Evolutionary conservation across 2,329 filamentous ascomycete species (phyloP), one percentile per base, ranked within the genome.

Genomic region (Trichophyton benhamiae): DNA sequence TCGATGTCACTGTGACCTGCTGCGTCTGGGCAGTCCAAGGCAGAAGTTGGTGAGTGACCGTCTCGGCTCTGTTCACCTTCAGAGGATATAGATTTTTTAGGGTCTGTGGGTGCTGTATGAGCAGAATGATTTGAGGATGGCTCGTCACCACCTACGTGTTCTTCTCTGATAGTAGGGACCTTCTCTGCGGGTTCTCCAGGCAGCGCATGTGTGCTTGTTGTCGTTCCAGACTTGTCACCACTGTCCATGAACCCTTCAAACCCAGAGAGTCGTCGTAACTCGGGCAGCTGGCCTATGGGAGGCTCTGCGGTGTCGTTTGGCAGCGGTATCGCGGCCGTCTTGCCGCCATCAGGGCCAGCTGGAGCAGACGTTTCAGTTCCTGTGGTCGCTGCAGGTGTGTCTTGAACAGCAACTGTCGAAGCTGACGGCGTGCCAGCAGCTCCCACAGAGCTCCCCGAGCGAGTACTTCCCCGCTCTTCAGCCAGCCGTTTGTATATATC

Each of bases 401-500:
- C 22, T 25, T 25, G n/a, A 13, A 17, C 3, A 20, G 44, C n/a
- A 17, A 5, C 8, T 3, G 8, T 22, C 17, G 48, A 27, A 27
- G 20, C 22, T 13, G 48, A 53, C 48, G 48, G 48, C 48, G 46
- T 22, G 17, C 46, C 46, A 22, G 17, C 46, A 5, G 46, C 46
- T 13, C 20, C 20, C 11, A 17, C 46, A 44, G 41, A 17, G 41
- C 15, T 44, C 41, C 41, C 41, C 17, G 41, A 44, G 3, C n/a
- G 41, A 11, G 82, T 79, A 65, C 76, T 80, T 64, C 82, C 78
- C 60, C 79, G 80, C 65, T 88, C 87, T 66, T 89, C 86, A 59
- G 83, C 83, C 71, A 87, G 79, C 4, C 87, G 83, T 68, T 82
- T 86, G 71, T 92, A 91, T 48, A 91, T 86, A 66, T 95, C 89